These are phyloP conservation scores for Nelumbo lutea DNA, from an alignment of 164 flowering plant species.

Conservation along the genomic window DNA sequence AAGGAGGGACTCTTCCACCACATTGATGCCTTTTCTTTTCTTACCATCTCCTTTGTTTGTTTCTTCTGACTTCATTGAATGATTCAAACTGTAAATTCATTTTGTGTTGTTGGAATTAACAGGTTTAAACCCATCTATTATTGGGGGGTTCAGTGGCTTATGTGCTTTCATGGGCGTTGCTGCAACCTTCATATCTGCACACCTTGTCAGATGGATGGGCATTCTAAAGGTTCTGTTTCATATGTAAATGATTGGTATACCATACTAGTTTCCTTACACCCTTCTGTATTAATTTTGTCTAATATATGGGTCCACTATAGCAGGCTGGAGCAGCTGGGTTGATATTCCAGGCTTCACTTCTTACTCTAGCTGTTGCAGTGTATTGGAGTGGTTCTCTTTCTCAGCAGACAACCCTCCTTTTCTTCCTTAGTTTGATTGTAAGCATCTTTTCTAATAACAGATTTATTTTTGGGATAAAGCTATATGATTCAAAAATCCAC, in stretches of 20 bases:
- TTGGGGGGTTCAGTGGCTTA: slow-evolving; percentile 92
- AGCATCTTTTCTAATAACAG: slow-evolving; percentile 23
- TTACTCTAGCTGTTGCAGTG: slow-evolving; percentile 80
- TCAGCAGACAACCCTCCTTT: slow-evolving; percentile 60
- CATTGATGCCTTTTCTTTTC: not conserved
- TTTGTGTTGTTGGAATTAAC: slow-evolving; percentile 17
- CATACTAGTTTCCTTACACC: not conserved
- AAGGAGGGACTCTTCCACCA: not conserved
- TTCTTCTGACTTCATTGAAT: not conserved
- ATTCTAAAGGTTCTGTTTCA: slow-evolving; percentile 66
- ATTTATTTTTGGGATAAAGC: too few species aligned
- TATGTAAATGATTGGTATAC: not conserved
- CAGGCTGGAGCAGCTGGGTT: slow-evolving; percentile 98
- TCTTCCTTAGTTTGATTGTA: slow-evolving; percentile 82
- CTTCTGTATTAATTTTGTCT: slow-evolving; percentile 6
- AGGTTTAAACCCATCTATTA: slow-evolving; percentile 85
- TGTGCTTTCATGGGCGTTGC: slow-evolving; percentile 98
- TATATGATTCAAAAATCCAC: too few species aligned
- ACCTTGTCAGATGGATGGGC: slow-evolving; percentile 67
- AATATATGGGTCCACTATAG: slow-evolving; percentile 12
- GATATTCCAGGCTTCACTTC: slow-evolving; percentile 83
- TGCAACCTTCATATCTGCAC: slow-evolving; percentile 90
- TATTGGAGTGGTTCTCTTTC: slow-evolving; percentile 84
- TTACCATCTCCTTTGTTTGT: not conserved
- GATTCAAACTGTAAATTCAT: not conserved